These are phyloP conservation scores for Coprinopsis cinerea DNA, from an alignment of 768 basidiomycete genomes.

Conservation along the genomic window DNA sequence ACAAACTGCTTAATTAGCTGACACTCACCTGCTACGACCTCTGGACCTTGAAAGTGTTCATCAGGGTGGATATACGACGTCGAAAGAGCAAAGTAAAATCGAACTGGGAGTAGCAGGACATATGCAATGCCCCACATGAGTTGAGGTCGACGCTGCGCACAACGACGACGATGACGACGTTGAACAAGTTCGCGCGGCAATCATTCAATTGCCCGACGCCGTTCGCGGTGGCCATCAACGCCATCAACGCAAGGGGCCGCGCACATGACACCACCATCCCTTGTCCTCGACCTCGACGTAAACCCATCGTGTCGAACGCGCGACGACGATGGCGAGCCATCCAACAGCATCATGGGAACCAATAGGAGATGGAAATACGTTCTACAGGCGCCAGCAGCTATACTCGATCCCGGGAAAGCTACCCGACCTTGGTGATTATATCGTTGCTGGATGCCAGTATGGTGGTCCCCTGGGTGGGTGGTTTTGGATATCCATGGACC, in stretches of 20 bases:
- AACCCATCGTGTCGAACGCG: too few relatives aligned
- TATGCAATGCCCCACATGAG: background rate
- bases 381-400: conserved; percentile 80
- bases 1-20: background rate
- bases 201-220: too few relatives aligned
- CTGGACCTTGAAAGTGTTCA: conserved; percentile 5
- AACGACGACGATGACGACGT: too few relatives aligned
- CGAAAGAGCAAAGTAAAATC: background rate
- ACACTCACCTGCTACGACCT: background rate
- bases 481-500: background rate
- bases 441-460: conserved; percentile 75
- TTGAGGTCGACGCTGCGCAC: background rate
- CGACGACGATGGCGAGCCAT: conserved; percentile 46
- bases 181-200: too few relatives aligned
- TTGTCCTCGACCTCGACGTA: too few relatives aligned
- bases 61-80: conserved; percentile 3
- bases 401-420: conserved; percentile 80
- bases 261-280: too few relatives aligned
- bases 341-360: conserved; percentile 86
- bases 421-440: conserved; percentile 72
- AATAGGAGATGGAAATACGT: conserved; percentile 81
- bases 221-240: too few relatives aligned
- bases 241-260: too few relatives aligned
- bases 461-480: conserved; percentile 82
- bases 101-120: background rate